A percentile compares a stretch with the other conserved stretches of the same genome.
These are phyloP conservation scores for Suillus ampliporus DNA, from an alignment of 768 basidiomycete species.

Conservation along the genomic window DNA sequence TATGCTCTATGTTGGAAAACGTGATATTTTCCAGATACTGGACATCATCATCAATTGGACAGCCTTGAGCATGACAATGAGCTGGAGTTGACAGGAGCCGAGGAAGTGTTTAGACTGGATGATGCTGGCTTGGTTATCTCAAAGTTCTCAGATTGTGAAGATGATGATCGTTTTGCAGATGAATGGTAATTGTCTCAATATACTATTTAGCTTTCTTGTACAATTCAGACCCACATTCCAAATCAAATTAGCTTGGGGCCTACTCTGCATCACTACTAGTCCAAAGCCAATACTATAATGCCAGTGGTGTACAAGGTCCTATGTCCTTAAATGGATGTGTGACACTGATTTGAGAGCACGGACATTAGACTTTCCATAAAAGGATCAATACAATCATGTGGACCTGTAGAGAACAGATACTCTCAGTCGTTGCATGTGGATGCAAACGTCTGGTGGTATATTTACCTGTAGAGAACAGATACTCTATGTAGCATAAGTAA, in stretches of 20 bases:
- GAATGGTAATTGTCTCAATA: not conserved
- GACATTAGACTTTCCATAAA: slow-evolving; percentile 2
- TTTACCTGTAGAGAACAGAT: too few relatives aligned
- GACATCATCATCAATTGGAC: not conserved
- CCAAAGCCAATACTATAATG: too few relatives aligned
- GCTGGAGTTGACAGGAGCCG: not conserved
- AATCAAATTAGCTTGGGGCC: not conserved
- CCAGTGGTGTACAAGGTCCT: not conserved
- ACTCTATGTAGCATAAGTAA: too few relatives aligned
- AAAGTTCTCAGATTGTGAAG: slow-evolving; percentile 2
- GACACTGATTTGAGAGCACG: not conserved
- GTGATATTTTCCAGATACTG: not conserved
- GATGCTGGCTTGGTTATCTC: not conserved
- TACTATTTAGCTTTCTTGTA: not conserved
- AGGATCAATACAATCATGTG: too few relatives aligned
- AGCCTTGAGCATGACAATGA: not conserved
- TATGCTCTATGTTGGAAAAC: slow-evolving; percentile 1
- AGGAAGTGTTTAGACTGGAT: not conserved
- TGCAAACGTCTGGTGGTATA: too few relatives aligned
- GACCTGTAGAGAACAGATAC: too few relatives aligned
- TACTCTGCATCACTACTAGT: too few relatives aligned
- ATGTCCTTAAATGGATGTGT: slow-evolving; percentile 1
- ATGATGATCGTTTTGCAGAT: not conserved
- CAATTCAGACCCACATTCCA: not conserved
- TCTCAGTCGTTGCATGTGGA: too few relatives aligned